phyloP scores from a whole-genome alignment of 2,329 filamentous ascomycete species.

The Orbilia brochopaga region DNA sequence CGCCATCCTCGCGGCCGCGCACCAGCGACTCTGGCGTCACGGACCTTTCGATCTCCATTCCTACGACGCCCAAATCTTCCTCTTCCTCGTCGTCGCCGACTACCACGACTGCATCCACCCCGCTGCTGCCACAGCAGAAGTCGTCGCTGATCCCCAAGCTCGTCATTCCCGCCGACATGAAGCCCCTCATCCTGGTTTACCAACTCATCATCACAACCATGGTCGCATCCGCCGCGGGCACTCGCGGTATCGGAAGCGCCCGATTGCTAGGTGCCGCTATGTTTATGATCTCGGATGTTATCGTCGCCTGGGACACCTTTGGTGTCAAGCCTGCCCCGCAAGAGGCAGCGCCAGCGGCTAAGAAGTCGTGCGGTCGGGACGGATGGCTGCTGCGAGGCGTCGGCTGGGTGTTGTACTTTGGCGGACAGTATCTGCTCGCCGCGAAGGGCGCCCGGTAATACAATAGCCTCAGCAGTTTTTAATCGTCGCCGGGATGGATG shows the following conservation, averaged over 20 bases:
- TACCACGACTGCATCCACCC: constrained; percentile 17
- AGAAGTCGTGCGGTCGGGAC: constrained; percentile 7
- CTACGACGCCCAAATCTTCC: constrained; percentile 19
- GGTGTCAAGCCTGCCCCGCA: constrained; percentile 9
- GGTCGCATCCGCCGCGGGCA: constrained; percentile 42
- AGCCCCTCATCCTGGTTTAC: constrained; percentile 42
- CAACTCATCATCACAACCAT: constrained; percentile 48
- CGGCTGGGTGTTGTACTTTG: constrained; percentile 47
- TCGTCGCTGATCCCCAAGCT: constrained; percentile 27
- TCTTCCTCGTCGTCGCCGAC: constrained; percentile 28
- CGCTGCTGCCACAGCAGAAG: neutral
- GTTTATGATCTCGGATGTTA: constrained; percentile 47
- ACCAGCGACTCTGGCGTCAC: constrained; percentile 33
- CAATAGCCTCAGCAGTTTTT: too few relatives aligned
- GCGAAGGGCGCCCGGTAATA: too few relatives aligned
- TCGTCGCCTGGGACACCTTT: constrained; percentile 50
- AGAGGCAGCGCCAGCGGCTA: neutral
- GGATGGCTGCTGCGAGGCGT: constrained; percentile 44
- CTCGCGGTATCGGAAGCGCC: constrained; percentile 15
- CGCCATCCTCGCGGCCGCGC: neutral
- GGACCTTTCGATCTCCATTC: constrained; percentile 45
- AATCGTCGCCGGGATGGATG: too few relatives aligned
- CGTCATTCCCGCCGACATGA: constrained; percentile 36
- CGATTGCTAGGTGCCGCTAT: constrained; percentile 31
- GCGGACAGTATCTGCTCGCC: constrained; percentile 41